Evolutionary conservation across 768 basidiomycete species (phyloP), one percentile per base, ranked within the genome.

Genomic region (Podaxis pistillaris): DNA sequence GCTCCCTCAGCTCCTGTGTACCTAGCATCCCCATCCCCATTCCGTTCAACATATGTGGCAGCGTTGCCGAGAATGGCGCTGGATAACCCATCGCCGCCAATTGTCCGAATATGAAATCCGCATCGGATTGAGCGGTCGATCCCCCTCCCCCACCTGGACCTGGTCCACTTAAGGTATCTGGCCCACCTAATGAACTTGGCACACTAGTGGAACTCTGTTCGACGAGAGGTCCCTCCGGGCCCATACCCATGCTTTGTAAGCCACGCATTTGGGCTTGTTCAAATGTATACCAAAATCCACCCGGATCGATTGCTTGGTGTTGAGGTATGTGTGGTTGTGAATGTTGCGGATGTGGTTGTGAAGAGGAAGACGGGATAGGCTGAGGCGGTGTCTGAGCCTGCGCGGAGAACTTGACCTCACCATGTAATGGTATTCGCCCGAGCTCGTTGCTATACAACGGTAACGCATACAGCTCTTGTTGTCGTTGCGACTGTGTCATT

Each of bases 391-490:
- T 28, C 41, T 65, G 65, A 13, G 57, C 53, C 22, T 46, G 19
- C 17, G 60, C 11, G 6, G 67, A 61, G 37, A 74, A 74, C 17
- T 72, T 66, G 17, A 73, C 68, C 22, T 75, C 73, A 0, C 74
- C 72, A 61, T 78, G 75, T 7, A 78, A 58, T 1, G 87, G 87
- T 0, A 88, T 66, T 4, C 82, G 72, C 0, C 83, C 86, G 2
- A 88, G 73, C 46, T 88, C 87, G 51, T 84, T 78, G 69, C 81
- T 86, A 68, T 87, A 85, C n/a, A 86, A 72, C 0, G 87, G 87
- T 3, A 88, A 73, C 2, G 76, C 60, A 37, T 70, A 73, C 9
- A 63, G 65, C 41, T 70, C 68, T 24, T 63, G 66, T n/a, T 56
- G 63, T 24, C 61, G 66, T n/a, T 56, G 63, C 2, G 63, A 63